A percentile compares a stretch with the other conserved stretches of the same genome.
These are phyloP conservation scores for Auricularia sp. DNA, from an alignment of 768 basidiomycete species.

Conservation along the genomic window DNA sequence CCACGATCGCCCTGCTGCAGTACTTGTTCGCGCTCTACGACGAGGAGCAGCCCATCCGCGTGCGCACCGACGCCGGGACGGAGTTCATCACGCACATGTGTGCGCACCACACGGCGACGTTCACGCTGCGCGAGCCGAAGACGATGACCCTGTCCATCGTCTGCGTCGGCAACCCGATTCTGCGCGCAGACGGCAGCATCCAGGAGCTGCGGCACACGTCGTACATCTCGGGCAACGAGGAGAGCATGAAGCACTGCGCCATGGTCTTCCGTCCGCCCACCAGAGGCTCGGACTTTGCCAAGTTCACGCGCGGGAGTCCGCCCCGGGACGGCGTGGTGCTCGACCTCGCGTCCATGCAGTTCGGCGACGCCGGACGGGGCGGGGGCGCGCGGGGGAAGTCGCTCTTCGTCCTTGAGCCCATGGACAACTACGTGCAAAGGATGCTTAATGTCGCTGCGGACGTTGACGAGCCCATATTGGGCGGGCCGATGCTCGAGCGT, in stretches of 20 bases:
- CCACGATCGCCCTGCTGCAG: conserved; percentile 12
- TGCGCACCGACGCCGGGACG: conserved; percentile 7
- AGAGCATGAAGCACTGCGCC: conserved; percentile 13
- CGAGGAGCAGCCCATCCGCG: conserved; percentile 4
- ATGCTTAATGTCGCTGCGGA: background rate
- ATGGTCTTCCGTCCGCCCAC: conserved; percentile 6
- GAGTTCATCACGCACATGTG: conserved; percentile 8
- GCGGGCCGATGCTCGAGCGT: background rate
- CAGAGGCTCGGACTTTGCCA: background rate
- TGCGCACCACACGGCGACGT: conserved; percentile 7
- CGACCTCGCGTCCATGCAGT: conserved; percentile 16
- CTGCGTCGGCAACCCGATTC: background rate
- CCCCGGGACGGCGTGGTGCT: background rate
- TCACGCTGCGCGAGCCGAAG: conserved; percentile 7
- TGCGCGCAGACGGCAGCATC: background rate
- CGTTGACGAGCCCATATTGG: background rate
- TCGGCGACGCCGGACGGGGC: conserved; percentile 16
- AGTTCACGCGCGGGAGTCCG: background rate
- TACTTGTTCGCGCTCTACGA: conserved; percentile 14
- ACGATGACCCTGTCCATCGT: conserved; percentile 8
- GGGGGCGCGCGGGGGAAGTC: conserved; percentile 7
- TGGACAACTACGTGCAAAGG: conserved; percentile 7
- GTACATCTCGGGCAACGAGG: conserved; percentile 9
- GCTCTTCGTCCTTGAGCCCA: conserved; percentile 11
- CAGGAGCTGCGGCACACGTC: background rate